These are phyloP conservation scores for Curvularia sp. DNA, from an alignment of 2,329 filamentous ascomycete species.

Conservation along the genomic window DNA sequence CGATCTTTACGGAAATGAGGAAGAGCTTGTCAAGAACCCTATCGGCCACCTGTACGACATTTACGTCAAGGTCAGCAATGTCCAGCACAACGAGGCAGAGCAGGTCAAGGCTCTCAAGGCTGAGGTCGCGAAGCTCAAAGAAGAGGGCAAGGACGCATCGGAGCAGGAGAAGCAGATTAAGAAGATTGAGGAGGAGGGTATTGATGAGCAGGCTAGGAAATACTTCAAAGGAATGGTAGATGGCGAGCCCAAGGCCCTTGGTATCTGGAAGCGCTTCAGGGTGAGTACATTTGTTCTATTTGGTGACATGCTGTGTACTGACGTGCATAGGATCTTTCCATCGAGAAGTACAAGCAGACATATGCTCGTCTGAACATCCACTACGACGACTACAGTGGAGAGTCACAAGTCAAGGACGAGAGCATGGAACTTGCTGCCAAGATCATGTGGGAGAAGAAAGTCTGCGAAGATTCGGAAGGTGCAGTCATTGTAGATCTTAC, in stretches of 20 bases:
- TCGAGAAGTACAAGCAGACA: slow-evolving; percentile 69
- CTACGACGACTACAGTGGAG: slow-evolving; percentile 72
- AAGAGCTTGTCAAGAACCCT: slow-evolving; percentile 73
- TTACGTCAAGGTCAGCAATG: slow-evolving; percentile 76
- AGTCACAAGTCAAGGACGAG: slow-evolving; percentile 70
- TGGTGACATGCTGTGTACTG: slow-evolving; percentile 3
- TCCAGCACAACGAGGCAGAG: slow-evolving; percentile 71
- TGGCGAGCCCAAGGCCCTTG: slow-evolving; percentile 64
- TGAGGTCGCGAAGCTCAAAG: slow-evolving; percentile 45
- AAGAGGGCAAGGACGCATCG: slow-evolving; percentile 53
- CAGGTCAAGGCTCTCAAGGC: slow-evolving; percentile 65
- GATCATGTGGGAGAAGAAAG: slow-evolving; percentile 64
- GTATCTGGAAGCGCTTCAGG: slow-evolving; percentile 69
- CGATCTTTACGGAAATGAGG: slow-evolving; percentile 76
- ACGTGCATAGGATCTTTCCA: slow-evolving; percentile 61
- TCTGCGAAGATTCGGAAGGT: slow-evolving; percentile 70
- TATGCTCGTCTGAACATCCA: slow-evolving; percentile 70
- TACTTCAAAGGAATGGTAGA: slow-evolving; percentile 75
- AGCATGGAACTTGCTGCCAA: slow-evolving; percentile 68
- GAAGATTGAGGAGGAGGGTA: slow-evolving; percentile 48
- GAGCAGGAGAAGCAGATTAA: slow-evolving; percentile 52
- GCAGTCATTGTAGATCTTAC: slow-evolving; percentile 73
- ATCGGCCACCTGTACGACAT: slow-evolving; percentile 85
- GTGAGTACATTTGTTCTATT: slow-evolving; percentile 13
- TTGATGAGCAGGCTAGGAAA: slow-evolving; percentile 75